Evolutionary conservation across 148 eudicot genomes (phyloP).

Genomic region (Fagopyrum esculentum): DNA sequence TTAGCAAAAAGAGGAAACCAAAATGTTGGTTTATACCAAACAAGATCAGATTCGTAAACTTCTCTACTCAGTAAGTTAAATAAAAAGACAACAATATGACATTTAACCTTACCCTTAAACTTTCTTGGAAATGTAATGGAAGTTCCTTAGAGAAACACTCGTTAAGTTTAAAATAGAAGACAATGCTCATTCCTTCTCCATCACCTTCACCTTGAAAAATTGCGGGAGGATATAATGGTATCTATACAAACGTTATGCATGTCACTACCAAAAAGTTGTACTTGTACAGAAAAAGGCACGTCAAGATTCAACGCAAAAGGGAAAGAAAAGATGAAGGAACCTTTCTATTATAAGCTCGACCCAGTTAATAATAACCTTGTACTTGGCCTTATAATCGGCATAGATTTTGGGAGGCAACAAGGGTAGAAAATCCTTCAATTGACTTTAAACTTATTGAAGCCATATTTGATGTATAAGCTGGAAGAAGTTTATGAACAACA

Average conservation of each 20-base stretch:
- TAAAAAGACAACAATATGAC: neutral
- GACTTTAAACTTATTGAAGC: too few species aligned
- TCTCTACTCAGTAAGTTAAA: neutral
- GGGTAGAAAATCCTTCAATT: too few species aligned
- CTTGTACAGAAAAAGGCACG: neutral
- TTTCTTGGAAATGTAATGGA: constrained; percentile 65
- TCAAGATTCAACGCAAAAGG: neutral
- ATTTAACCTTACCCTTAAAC: constrained; percentile 53
- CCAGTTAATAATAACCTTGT: too few species aligned
- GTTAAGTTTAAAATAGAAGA: constrained; percentile 76
- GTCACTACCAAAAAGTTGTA: neutral
- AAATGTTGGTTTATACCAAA: neutral
- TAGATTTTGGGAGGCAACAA: too few species aligned
- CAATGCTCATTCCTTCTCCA: constrained; percentile 87
- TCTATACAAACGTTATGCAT: constrained; percentile 21
- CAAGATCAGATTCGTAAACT: neutral
- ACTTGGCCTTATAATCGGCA: too few species aligned
- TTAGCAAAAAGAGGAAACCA: neutral
- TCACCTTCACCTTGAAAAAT: constrained; percentile 79
- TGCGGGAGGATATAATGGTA: constrained; percentile 77
- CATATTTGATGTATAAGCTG: too few species aligned
- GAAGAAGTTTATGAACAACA: too few species aligned
- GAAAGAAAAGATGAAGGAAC: neutral
- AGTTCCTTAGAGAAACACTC: constrained; percentile 71
- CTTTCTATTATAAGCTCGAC: too few species aligned